Percentiles rank a stretch among this genome's conserved stretches.
Evolutionary conservation across 2,329 filamentous ascomycete species (phyloP).

Genomic region (Diaporthe eres): DNA sequence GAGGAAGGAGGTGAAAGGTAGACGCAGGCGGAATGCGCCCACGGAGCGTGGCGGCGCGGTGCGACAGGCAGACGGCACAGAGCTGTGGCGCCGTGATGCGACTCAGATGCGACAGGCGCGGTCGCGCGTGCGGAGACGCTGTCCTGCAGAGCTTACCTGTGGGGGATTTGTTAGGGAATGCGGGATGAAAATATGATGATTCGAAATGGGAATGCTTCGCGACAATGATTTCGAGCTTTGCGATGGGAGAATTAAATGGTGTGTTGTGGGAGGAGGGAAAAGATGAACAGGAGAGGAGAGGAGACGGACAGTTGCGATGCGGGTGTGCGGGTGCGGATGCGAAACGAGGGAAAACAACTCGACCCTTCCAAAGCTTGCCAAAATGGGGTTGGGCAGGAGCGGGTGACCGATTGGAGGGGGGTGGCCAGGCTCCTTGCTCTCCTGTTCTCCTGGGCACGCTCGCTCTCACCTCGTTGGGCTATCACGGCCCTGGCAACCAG

Average conservation of each 20-base stretch:
- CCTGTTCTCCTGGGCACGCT: constrained; percentile 8
- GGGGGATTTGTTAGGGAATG: neutral
- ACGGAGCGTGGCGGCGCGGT: neutral
- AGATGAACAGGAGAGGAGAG: constrained; percentile 34
- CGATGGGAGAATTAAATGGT: constrained; percentile 6
- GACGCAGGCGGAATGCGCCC: neutral
- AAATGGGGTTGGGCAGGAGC: constrained; percentile 15
- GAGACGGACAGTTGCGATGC: constrained; percentile 35
- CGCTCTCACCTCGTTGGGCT: constrained; percentile 1
- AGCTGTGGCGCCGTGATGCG: constrained; percentile 27
- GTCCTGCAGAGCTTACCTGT: constrained; percentile 38
- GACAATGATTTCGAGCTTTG: constrained; percentile 38
- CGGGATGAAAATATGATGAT: constrained; percentile 14
- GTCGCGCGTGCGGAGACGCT: constrained; percentile 34
- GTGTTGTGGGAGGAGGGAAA: constrained; percentile 22
- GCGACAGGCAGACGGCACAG: constrained; percentile 4
- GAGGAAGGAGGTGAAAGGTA: too few species aligned
- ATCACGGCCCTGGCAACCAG: constrained; percentile 19
- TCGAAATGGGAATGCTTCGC: constrained; percentile 21
- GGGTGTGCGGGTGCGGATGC: constrained; percentile 32
- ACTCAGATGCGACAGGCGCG: constrained; percentile 36
- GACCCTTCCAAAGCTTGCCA: constrained; percentile 25
- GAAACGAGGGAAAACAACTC: constrained; percentile 43
- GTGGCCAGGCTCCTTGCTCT: neutral
- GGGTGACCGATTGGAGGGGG: neutral